phyloP scores from a whole-genome alignment of 169 alveolate species.

The Perkinsus marinus region DNA sequence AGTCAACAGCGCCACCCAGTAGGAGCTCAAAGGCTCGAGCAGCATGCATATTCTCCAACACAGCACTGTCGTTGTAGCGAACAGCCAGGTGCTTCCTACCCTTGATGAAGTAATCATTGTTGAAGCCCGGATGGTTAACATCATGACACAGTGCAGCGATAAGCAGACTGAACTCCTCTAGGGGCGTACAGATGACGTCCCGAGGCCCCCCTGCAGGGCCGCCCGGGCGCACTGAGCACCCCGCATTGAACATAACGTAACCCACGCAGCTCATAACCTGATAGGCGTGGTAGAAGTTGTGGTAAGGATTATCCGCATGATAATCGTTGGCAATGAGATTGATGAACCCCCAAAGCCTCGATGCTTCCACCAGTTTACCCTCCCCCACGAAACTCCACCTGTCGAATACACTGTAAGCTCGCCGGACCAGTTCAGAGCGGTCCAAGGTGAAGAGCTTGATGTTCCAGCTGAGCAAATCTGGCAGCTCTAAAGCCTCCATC shows the following conservation, averaged over 20 bases:
- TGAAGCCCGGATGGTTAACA: slow-evolving; percentile 21
- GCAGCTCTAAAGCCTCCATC: not conserved
- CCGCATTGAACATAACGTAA: not conserved
- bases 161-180: slow-evolving; percentile 12
- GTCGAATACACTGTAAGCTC: not conserved
- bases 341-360: not conserved
- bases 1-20: not conserved
- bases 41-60: slow-evolving; percentile 26
- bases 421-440: not conserved
- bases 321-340: not conserved
- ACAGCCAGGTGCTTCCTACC: not conserved
- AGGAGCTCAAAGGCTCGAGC: slow-evolving; percentile 15
- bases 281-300: slow-evolving; percentile 30
- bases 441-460: not conserved
- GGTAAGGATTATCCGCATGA: slow-evolving; percentile 14
- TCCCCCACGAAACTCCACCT: not conserved
- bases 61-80: slow-evolving; percentile 11
- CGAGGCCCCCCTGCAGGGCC: slow-evolving; percentile 10
- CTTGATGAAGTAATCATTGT: slow-evolving; percentile 16
- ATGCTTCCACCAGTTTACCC: not conserved
- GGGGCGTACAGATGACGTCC: slow-evolving; percentile 10
- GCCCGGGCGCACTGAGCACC: slow-evolving; percentile 1
- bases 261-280: not conserved
- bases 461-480: not conserved
- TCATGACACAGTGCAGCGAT: slow-evolving; percentile 27